Conservation (phyloP, 305 asterid genomes). For the Caryopteris hybrid region DNA sequence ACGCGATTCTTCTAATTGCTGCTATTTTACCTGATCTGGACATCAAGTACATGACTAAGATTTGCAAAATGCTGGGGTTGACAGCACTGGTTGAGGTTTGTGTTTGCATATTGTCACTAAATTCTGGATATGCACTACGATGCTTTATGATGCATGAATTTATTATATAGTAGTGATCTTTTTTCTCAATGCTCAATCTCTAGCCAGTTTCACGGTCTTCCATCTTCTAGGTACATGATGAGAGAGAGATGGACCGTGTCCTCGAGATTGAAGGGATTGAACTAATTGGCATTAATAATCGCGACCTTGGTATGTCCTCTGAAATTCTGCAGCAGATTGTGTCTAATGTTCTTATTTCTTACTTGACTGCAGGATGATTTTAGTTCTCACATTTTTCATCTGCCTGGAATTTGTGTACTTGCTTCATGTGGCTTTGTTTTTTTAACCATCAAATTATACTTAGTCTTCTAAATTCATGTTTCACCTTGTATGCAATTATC, state of each 20-base stretch:
- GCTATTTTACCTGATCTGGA: constrained; percentile 82
- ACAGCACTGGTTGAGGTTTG: constrained; percentile 78
- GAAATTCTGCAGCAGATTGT: too few relatives aligned
- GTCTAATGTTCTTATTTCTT: neutral
- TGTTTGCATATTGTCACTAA: constrained; percentile 8
- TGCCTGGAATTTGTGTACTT: neutral
- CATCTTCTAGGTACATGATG: constrained; percentile 73
- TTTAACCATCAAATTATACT: neutral
- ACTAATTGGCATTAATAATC: constrained; percentile 85
- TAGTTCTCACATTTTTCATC: neutral
- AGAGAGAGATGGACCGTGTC: constrained; percentile 80
- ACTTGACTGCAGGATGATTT: neutral
- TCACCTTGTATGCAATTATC: neutral
- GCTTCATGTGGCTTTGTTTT: neutral
- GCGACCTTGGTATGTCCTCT: constrained; percentile 62
- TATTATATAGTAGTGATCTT: neutral
- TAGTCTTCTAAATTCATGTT: neutral
- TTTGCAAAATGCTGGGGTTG: constrained; percentile 76
- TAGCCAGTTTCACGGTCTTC: constrained; percentile 3
- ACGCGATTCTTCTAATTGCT: constrained; percentile 83
- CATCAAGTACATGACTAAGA: constrained; percentile 75
- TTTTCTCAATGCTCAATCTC: constrained; percentile 4
- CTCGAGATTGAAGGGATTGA: constrained; percentile 65
- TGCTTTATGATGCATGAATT: neutral
- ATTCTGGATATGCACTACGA: neutral